These are phyloP conservation scores for Ophiostoma fasciatum DNA, from an alignment of 2,329 filamentous ascomycete genomes.

Conservation along the genomic window DNA sequence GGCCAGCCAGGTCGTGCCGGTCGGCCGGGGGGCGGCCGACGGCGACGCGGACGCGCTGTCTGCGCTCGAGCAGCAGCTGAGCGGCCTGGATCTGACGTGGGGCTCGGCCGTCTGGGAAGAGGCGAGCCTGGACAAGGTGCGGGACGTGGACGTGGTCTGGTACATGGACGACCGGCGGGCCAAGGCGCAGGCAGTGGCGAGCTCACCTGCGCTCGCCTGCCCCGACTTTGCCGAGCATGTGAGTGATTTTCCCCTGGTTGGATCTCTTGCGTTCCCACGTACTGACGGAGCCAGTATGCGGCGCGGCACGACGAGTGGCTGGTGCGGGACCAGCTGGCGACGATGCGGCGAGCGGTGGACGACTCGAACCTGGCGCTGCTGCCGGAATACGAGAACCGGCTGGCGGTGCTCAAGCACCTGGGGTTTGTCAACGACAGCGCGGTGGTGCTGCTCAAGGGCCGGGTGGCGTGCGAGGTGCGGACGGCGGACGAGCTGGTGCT, in stretches of 20 bases:
- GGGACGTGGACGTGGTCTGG: conserved; percentile 68
- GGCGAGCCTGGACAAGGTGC: conserved; percentile 66
- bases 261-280: background rate
- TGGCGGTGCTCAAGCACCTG: conserved; percentile 80
- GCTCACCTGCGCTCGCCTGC: conserved; percentile 53
- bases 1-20: conserved; percentile 43
- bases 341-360: conserved; percentile 77
- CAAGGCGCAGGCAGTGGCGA: conserved; percentile 44
- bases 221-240: conserved; percentile 76
- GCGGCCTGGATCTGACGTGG: conserved; percentile 60
- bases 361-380: conserved; percentile 93
- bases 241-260: conserved; percentile 26
- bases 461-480: conserved; percentile 96
- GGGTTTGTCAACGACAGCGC: conserved; percentile 79
- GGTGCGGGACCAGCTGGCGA: conserved; percentile 82
- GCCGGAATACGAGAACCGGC: conserved; percentile 91
- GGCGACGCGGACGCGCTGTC: background rate
- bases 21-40: conserved; percentile 1
- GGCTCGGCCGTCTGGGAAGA: conserved; percentile 65
- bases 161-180: conserved; percentile 57
- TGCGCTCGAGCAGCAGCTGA: conserved; percentile 41
- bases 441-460: conserved; percentile 90
- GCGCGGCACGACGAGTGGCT: conserved; percentile 97
- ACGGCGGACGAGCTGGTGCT: conserved; percentile 92
- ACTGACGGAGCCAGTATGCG: conserved; percentile 51